Evolutionary conservation across 169 alveolate species (phyloP).

Genomic region (Hepatocystis sp.): DNA sequence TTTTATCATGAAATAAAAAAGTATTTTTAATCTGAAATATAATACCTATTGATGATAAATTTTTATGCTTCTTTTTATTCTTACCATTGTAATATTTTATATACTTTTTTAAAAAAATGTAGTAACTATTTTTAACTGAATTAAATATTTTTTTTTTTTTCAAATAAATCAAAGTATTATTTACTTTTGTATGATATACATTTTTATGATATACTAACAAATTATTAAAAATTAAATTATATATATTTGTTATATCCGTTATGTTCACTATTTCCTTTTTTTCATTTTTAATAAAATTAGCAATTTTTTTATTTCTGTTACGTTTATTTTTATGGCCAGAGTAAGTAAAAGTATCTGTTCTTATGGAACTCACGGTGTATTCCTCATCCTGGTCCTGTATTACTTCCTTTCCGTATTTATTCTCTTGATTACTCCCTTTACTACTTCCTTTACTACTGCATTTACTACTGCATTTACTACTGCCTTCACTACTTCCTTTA

Average conservation of each 20-base stretch:
- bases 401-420: background rate
- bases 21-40: conserved; percentile 23
- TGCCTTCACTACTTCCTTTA: background rate
- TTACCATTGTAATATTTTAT: conserved; percentile 31
- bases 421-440: background rate
- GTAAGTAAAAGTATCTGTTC: too few species aligned
- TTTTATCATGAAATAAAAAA: conserved; percentile 36
- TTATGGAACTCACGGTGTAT: too few species aligned
- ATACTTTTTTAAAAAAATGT: conserved; percentile 43
- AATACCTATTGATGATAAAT: conserved; percentile 45
- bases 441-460: background rate
- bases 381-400: background rate
- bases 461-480: too few species aligned
- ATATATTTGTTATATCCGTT: conserved; percentile 29
- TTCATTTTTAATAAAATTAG: conserved; percentile 16
- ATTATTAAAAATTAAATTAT: conserved; percentile 58
- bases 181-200: conserved; percentile 60
- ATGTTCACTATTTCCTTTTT: too few species aligned
- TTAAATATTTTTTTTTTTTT: conserved; percentile 33
- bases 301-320: conserved; percentile 17
- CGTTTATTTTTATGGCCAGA: background rate
- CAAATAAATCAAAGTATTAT: conserved; percentile 38
- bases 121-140: conserved; percentile 46
- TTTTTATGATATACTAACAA: conserved; percentile 44
- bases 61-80: conserved; percentile 13